Percentiles rank a stretch among this genome's conserved stretches.
Evolutionary conservation across 1,139 yeast species (phyloP).

Genomic region (Magnusiomyces ingens): DNA sequence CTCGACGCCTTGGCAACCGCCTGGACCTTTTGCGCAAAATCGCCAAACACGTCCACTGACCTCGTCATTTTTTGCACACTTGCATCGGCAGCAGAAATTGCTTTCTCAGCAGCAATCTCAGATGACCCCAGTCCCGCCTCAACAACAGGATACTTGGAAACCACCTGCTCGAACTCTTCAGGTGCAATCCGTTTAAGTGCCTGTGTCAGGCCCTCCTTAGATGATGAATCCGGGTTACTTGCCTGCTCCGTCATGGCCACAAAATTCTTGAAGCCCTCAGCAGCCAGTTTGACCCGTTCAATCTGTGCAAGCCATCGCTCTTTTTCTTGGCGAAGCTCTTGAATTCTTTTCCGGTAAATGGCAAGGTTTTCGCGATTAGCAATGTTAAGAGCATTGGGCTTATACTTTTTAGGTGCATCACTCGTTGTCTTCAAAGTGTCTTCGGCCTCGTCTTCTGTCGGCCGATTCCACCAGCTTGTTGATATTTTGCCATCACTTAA

Average conservation of each 20-base stretch:
- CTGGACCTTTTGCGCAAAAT: conserved; percentile 1
- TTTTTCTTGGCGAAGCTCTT: conserved; percentile 42
- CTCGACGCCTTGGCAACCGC: background rate
- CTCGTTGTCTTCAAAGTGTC: background rate
- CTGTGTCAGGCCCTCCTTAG: background rate
- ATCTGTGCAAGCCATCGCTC: conserved; percentile 41
- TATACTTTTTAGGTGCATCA: conserved; percentile 6
- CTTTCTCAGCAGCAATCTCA: background rate
- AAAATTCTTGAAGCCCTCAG: conserved; percentile 1
- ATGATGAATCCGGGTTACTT: background rate
- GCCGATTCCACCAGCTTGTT: conserved; percentile 57
- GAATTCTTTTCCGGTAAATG: conserved; percentile 42
- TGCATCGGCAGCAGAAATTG: no score
- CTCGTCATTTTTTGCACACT: background rate
- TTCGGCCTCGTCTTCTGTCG: conserved; percentile 23
- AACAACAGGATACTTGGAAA: background rate
- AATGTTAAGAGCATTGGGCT: conserved; percentile 53
- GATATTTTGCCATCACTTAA: conserved; percentile 51
- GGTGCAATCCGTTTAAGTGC: background rate
- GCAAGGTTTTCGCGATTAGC: conserved; percentile 44
- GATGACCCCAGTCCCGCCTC: conserved; percentile 1
- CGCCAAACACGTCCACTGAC: background rate
- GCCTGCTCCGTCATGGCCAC: background rate
- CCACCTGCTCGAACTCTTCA: background rate
- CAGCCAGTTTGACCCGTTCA: conserved; percentile 10